Evolutionary conservation across 2,329 filamentous ascomycete genomes (phyloP), one percentile per base, ranked within the genome.

Genomic region (Penicillium thymicola): DNA sequence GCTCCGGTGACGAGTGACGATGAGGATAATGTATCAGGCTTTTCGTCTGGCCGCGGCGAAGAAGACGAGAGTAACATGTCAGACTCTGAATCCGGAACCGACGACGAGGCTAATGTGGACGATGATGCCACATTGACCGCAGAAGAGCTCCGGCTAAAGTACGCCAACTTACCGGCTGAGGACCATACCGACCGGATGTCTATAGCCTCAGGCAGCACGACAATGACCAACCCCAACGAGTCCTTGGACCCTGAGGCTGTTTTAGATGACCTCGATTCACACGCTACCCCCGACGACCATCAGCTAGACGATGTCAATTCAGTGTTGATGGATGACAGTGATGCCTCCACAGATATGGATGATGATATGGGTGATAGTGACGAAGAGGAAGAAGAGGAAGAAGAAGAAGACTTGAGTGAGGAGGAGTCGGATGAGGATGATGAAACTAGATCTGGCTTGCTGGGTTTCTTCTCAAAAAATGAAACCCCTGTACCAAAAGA

Each of bases 1-100:
- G 47, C 81, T 89, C 67, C 90, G 88, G 65, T 85, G 88, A 75
- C 89, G 85, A 65, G 87, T 89, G 65, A 74, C 18, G 72, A 66
- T 16, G 69, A 72, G 41, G 69, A 68, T 50, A 62, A 42, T 14
- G 67, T 64, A 18, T 66, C 66, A 1, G 67, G 69, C 51, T 64
- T 61, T 32, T 57, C 49, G 10, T 89, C 87, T 59, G 80, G 87
- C 55, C 89, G 87, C 0, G 88, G 88, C 59, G 67, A 67, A 32
- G 80, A 81, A 16, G 78, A 80, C 30, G 82, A 80, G 56, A 75
- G 72, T 44, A 81, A 82, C 34, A 82, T 70, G 79, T 81, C 62
- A 68, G 79, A 63, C 63, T 79, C 61, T 51, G 73, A 62, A 65
- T 76, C 72, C 28, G 78, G 79, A 28, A 71, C 70, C 11, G 80